These are phyloP conservation scores for Daldinia concentrica DNA, from an alignment of 495 filamentous ascomycete species.

Conservation along the genomic window DNA sequence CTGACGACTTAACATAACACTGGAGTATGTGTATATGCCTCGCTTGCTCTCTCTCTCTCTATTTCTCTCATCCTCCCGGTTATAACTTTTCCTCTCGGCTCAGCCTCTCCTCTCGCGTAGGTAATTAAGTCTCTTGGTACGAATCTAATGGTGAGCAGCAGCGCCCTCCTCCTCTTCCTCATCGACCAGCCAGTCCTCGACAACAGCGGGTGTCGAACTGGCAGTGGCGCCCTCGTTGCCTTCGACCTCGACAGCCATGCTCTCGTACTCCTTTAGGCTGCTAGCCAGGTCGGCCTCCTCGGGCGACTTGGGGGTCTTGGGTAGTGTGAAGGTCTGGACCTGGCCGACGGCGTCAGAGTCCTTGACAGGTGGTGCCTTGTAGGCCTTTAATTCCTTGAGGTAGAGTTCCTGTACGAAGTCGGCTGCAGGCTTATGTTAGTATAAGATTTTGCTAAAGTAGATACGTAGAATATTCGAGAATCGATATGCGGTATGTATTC, in stretches of 20 bases:
- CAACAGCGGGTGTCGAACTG: slow-evolving; percentile 46
- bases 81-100: background rate
- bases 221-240: slow-evolving; percentile 68
- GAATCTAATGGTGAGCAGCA: slow-evolving; percentile 50
- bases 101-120: background rate
- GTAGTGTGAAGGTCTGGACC: slow-evolving; percentile 85
- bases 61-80: background rate
- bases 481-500: background rate
- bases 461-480: background rate
- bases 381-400: slow-evolving; percentile 90
- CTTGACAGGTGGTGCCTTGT: slow-evolving; percentile 88
- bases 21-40: slow-evolving; percentile 8
- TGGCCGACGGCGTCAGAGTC: slow-evolving; percentile 86
- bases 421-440: slow-evolving; percentile 60
- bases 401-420: slow-evolving; percentile 98
- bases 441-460: slow-evolving; percentile 22
- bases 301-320: slow-evolving; percentile 82
- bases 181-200: slow-evolving; percentile 61
- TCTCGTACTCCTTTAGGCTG: slow-evolving; percentile 92
- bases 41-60: background rate
- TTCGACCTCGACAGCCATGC: slow-evolving; percentile 92
- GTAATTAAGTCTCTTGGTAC: background rate
- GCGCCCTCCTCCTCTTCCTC: slow-evolving; percentile 55
- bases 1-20: slow-evolving; percentile 7
- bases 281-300: slow-evolving; percentile 91